Base-by-base conservation (phyloP, 164 flowering plant genomes). In the Saururus chinensis region DNA sequence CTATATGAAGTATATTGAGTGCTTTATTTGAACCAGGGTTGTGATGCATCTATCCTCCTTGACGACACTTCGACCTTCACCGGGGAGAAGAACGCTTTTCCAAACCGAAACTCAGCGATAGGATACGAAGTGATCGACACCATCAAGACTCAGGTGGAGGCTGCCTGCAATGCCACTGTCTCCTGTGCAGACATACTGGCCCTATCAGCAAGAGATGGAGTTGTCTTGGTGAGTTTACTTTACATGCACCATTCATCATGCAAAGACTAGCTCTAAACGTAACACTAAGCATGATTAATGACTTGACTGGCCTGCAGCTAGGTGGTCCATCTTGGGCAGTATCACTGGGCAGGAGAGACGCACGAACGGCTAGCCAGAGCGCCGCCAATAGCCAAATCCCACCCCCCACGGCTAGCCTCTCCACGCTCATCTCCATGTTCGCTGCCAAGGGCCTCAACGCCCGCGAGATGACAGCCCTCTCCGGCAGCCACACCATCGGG, bases 321-420 rank as follows among this genome's bases (percentile, higher is more conserved):
- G 85, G 87, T 66, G 96, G 96, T 19, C 90, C 87, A 8, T 60
- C 21, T 2, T 88, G 96, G 96, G 42, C 75, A 10, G 96, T 88
- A 19, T 81, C 79, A 49, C 75, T 86, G 0, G 96, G 96, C 61
- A 76, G 96, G 70, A 76, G 96, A 68, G 96, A 88, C 60, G 75
- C 92, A 0, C 76, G 70, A 54, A 86, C 89, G 5, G 86, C 95
- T 0, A 88, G 88, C 78, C 79, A 60, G 19, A 61, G 79, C 0
- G 84, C 82, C 4, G 92, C 90, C 0, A 86, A 84, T 52, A 79
- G 30, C 37, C 61, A 78, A 74, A 82, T 88, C 61, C 96, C 92
- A 21, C 37, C 74, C 81, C 12, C 89, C 86, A 16, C 72, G 81
- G 23, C 78, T 2, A 82, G 71, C 74, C 80, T 85, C 16, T 71